These are phyloP conservation scores for Reutealis trisperma DNA, from an alignment of 345 rosid species.

Conservation along the genomic window DNA sequence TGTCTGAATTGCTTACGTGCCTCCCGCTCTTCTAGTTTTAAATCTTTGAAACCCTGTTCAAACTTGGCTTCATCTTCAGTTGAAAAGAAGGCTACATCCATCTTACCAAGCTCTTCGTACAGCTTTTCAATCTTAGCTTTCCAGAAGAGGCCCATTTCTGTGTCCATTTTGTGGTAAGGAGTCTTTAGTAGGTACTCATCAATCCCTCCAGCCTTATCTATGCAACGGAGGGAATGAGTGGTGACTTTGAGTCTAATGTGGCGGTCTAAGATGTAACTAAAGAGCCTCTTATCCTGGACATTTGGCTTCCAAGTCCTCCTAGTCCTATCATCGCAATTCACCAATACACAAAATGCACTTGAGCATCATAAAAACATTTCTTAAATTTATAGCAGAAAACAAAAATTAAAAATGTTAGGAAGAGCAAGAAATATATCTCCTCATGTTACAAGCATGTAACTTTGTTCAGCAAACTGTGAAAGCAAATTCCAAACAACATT, in stretches of 20 bases:
- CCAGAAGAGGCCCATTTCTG: constrained; percentile 89
- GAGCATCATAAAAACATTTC: constrained; percentile 8
- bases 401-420: neutral
- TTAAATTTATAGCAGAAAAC: constrained; percentile 1
- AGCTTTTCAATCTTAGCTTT: constrained; percentile 87
- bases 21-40: constrained; percentile 63
- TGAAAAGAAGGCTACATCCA: constrained; percentile 71
- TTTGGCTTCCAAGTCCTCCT: constrained; percentile 93
- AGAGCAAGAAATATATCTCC: neutral
- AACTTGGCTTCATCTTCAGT: constrained; percentile 74
- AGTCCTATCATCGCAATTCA: constrained; percentile 43
- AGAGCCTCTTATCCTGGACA: constrained; percentile 85
- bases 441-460: neutral
- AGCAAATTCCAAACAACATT: neutral
- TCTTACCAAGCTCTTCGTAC: constrained; percentile 80
- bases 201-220: constrained; percentile 97
- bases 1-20: constrained; percentile 69
- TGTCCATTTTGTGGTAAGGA: constrained; percentile 94
- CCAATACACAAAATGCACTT: constrained; percentile 8
- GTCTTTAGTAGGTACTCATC: constrained; percentile 94
- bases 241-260: constrained; percentile 93
- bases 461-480: too few species aligned
- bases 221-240: constrained; percentile 90
- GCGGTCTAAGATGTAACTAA: constrained; percentile 86
- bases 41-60: constrained; percentile 73